Base-by-base conservation (phyloP, 306 rosid species). In the Sicyos baderoa region DNA sequence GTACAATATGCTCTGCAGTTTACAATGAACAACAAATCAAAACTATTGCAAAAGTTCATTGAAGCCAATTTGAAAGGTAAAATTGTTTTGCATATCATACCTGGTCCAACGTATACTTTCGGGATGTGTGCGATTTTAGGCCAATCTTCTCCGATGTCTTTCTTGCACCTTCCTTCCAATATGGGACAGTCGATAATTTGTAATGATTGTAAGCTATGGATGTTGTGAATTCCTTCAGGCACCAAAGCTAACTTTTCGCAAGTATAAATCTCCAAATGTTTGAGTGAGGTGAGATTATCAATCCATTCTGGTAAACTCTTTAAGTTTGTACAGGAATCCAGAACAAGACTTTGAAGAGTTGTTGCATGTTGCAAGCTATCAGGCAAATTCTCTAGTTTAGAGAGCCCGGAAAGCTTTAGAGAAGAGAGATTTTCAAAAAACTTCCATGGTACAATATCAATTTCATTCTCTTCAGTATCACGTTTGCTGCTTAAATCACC, bases 371-470 rank as follows among this genome's bases (percentile, higher is more conserved):
- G 50, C 47, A 62, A 40, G n/a, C 50, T 2, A 5, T 62, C 10
- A 0, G 69, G 27, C 25, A 62, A 42, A 4, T 16, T 8, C 25
- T 32, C 69, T 51, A 62, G 17, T 14, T 16, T 35, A 4, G 23
- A 4, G 17, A 60, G 0, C 0, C 0, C 0, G 5, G 0, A 0
- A 61, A 35, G 11, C 0, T 0, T 0, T 61, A 61, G 12, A 15
- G 13, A 40, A 14, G 42, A 17, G 12, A 61, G 49, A 37, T 16
- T 61, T 61, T 29, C 7, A 61, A 15, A 27, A 12, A 1, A 6
- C 7, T 35, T 3, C 49, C 14, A 61, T 32, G 21, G 49, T 29
- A 35, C 32, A 21, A 21, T 16, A 21, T 10, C 32, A 23, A 21
- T 9, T 8, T 45, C 49, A 44, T 44, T 5, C 50, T 0, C 50